Conservation (phyloP, 2,329 filamentous ascomycete genomes). For the Purpureocillium lavendulum region DNA sequence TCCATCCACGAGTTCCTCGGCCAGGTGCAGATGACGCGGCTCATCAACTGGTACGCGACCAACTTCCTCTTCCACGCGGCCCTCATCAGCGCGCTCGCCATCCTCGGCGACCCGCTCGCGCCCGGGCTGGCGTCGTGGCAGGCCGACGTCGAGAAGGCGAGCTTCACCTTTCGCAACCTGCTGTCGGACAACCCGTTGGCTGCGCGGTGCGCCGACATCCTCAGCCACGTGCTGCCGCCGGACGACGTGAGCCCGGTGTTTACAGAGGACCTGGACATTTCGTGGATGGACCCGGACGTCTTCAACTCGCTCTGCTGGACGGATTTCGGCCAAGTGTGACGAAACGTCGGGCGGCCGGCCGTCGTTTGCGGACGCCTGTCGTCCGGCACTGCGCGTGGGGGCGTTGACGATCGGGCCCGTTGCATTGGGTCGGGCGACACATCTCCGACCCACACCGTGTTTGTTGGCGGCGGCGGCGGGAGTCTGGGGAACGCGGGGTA, state of each 20-base stretch:
- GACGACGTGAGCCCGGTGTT: neutral
- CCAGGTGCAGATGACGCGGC: constrained; percentile 10
- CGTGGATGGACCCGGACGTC: constrained; percentile 12
- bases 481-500: too few relatives aligned
- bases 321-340: constrained; percentile 2
- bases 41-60: constrained; percentile 23
- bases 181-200: constrained; percentile 16
- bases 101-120: constrained; percentile 16
- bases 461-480: neutral
- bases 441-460: neutral
- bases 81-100: constrained; percentile 18
- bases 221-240: constrained; percentile 15
- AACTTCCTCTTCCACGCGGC: constrained; percentile 23
- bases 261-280: constrained; percentile 10
- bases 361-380: constrained; percentile 1
- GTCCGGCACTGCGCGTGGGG: neutral
- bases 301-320: constrained; percentile 6
- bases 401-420: too few relatives aligned
- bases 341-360: too few relatives aligned
- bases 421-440: neutral
- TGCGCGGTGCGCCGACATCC: constrained; percentile 17
- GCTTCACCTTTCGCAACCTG: constrained; percentile 13
- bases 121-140: constrained; percentile 16
- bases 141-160: constrained; percentile 17
- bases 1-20: constrained; percentile 16